Evolutionary conservation across 257 asterid genomes (phyloP).

Genomic region (Oldenlandia corymbosa): DNA sequence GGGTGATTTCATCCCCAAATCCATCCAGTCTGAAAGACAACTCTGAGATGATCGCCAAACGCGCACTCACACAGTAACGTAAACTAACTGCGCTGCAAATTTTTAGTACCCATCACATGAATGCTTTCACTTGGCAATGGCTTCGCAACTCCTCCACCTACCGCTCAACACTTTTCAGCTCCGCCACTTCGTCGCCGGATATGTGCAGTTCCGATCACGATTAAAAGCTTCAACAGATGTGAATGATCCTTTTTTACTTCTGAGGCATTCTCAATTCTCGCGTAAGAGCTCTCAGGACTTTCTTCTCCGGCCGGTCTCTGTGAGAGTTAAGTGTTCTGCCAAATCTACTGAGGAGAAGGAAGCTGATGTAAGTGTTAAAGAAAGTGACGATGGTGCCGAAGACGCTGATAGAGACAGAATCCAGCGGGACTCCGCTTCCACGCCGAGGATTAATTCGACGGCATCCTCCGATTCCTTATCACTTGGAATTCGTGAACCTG

Average conservation of each 20-base stretch:
- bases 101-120: slow-evolving; percentile 20
- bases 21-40: not conserved
- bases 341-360: slow-evolving; percentile 38
- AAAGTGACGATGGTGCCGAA: slow-evolving; percentile 29
- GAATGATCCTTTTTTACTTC: not conserved
- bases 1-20: too few relatives aligned
- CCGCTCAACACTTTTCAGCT: slow-evolving; percentile 46
- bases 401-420: slow-evolving; percentile 19
- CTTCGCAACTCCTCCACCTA: slow-evolving; percentile 43
- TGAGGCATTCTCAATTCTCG: slow-evolving; percentile 10
- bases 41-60: slow-evolving; percentile 5
- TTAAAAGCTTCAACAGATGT: slow-evolving; percentile 23
- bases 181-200: slow-evolving; percentile 44
- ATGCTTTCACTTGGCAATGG: slow-evolving; percentile 30
- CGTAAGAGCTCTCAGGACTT: slow-evolving; percentile 37
- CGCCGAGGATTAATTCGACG: slow-evolving; percentile 28
- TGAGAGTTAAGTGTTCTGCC: slow-evolving; percentile 42
- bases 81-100: too few relatives aligned
- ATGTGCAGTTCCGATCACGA: slow-evolving; percentile 39
- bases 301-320: slow-evolving; percentile 27
- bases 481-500: slow-evolving; percentile 91
- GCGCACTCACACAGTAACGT: not conserved
- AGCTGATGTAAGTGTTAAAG: slow-evolving; percentile 32
- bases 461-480: slow-evolving; percentile 57
- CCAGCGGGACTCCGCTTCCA: slow-evolving; percentile 23